Base-by-base conservation (phyloP, 2,329 filamentous ascomycete genomes). In the Penicillium sp. region DNA sequence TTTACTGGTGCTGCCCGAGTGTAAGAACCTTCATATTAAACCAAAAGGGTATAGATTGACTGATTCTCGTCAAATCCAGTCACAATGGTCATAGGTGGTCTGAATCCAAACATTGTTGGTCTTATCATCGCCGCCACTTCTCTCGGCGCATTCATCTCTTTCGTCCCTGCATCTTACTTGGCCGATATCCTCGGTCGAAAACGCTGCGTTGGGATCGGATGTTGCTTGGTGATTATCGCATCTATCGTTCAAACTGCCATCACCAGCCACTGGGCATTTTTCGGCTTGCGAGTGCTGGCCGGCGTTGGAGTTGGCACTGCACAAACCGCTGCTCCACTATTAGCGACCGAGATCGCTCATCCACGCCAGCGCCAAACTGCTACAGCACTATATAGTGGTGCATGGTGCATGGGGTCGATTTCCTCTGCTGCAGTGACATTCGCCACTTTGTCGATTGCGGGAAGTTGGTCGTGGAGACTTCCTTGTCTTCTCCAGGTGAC, bases 401-500 rank as follows among this genome's bases (percentile, higher is more conserved):
- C 56, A 20, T 56, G 47, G 50, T 55, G 33, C 35, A 52, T 39
- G 32, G 55, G 38, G 17, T 57, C 42, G 6, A 55, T 36, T 32
- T 49, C 45, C 5, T 55, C 41, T 3, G 44, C 41, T 10, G 35
- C 25, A 6, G 39, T 53, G 11, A 35, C 48, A 1, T 50, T 50
- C 27, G 37, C 42, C 2, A 50, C 48, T 9, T 32, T 53, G 18
- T 23, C 41, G 4, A 20, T 53, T 3, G 6, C 29, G 12, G 48
- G 44, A 7, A 47, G 44, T 32, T 57, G 52, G 55, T 52, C 75
- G 0, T 84, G 80, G 80, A 64, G 75, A 15, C 67, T 77, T 10
- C 79, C 79, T 1, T 71, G 78, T n/a, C 61, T 76, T 47, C 58
- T 76, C 8, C 75, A 77, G 51, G 61, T 66, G 7, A 62, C 67